Base-by-base conservation (phyloP, 2,329 filamentous ascomycete species). In the Salinomyces thailandicus region DNA sequence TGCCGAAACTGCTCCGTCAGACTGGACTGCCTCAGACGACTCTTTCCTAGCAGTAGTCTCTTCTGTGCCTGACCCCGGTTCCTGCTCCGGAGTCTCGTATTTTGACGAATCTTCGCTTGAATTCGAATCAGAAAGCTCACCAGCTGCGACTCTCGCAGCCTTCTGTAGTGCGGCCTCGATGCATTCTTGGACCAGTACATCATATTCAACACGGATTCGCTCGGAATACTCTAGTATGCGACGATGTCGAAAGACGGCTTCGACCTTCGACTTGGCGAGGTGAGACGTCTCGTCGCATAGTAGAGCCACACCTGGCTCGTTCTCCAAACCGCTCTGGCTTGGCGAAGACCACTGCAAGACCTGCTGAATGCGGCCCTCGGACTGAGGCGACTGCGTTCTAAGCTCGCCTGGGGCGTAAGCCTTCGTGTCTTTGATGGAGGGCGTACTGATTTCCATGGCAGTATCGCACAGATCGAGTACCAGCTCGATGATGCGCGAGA, bases 301-400 rank as follows among this genome's bases (percentile, higher is more conserved):
- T 17, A 86, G 61, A 24, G 85, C 81, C 16, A 98, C 67, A 0
- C 91, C 91, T 53, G 93, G 84, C 56, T 96, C 89, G 57, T 95
- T 86, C 44, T 98, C 91, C 12, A 94, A 64, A 0, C 86, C 91
- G 52, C 89, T 89, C 33, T 81, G 82, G 51, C 85, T 87, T 1
- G 91, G 91, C 4, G 89, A 94, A 54, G 94, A 86, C 91, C 93
- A 98, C 57, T 95, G 86, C 48, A 93, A 61, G 5, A 98, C 87
- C 59, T 98, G 91, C 1, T 84, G 83, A 49, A 96, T 93, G 19
- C 89, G 79, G 29, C 85, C 91, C 57, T 98, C 91, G 0, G 93
- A 98, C 54, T 95, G 85, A 0, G 91, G 91, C 4, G 91, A 98
- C 55, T 95, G 83, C 0, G 89, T 94, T 31, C 89, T 78, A 44